Evolutionary conservation across 345 rosid genomes (phyloP).

Genomic region (Raphanus sativus): DNA sequence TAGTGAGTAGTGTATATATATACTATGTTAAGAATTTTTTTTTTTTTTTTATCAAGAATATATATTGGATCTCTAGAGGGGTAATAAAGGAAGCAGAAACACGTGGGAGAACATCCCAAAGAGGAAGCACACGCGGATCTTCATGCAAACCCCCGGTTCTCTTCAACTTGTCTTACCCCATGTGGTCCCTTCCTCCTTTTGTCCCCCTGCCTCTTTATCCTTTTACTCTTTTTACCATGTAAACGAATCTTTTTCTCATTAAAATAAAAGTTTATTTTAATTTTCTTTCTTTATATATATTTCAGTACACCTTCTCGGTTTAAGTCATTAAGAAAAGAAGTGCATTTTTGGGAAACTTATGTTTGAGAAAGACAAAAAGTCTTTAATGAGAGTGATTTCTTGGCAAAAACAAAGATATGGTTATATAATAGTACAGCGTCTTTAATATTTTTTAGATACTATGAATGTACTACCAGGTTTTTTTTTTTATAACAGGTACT

Average conservation of each 20-base stretch:
- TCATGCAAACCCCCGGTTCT: constrained; percentile 37
- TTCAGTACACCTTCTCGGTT: neutral
- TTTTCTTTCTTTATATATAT: neutral
- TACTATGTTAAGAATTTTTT: neutral
- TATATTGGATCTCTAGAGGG: neutral
- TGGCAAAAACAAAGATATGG: neutral
- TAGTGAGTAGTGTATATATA: neutral
- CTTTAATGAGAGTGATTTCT: neutral
- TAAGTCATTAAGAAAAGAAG: neutral
- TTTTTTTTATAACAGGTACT: too few relatives aligned
- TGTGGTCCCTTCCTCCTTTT: constrained; percentile 35
- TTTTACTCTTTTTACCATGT: neutral
- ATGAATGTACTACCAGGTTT: too few relatives aligned
- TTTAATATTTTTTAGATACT: neutral
- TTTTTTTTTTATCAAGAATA: too few relatives aligned
- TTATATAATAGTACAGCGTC: neutral
- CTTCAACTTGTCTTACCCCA: constrained; percentile 4
- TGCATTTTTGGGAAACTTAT: constrained; percentile 20
- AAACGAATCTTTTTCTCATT: constrained; percentile 12
- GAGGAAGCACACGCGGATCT: constrained; percentile 47
- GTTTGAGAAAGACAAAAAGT: neutral
- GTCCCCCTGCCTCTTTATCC: constrained; percentile 19
- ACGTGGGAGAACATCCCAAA: constrained; percentile 40
- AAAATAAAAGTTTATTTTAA: neutral
- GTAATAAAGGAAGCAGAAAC: constrained; percentile 28